Percentiles rank a stretch among this genome's conserved stretches.
Conservation (phyloP, 2,329 filamentous ascomycete genomes). For the Fusarium chlamydosporum region DNA sequence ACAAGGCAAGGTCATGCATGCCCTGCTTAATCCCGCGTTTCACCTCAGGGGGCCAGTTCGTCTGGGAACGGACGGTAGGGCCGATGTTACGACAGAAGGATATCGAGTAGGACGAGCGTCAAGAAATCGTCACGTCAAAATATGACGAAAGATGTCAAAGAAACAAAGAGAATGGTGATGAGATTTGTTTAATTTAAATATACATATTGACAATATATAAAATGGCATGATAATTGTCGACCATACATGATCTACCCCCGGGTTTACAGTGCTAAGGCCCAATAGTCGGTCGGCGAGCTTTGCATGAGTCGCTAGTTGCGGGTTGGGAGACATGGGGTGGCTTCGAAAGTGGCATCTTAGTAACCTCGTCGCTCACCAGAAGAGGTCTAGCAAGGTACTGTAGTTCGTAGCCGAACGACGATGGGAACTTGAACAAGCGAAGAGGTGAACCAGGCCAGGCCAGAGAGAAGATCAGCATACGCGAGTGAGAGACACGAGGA, state of each 20-base stretch:
- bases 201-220: conserved; percentile 26
- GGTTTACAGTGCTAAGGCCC: conserved; percentile 18
- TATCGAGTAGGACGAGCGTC: conserved; percentile 5
- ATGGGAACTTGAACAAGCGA: conserved; percentile 5
- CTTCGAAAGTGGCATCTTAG: conserved; percentile 12
- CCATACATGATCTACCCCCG: conserved; percentile 10
- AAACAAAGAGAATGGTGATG: neutral
- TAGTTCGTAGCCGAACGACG: neutral
- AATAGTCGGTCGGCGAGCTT: conserved; percentile 27
- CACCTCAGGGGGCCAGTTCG: conserved; percentile 19
- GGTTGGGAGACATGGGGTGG: conserved; percentile 22
- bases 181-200: conserved; percentile 26
- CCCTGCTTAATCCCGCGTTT: conserved; percentile 22
- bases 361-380: conserved; percentile 19
- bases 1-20: neutral
- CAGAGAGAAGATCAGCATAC: conserved; percentile 8
- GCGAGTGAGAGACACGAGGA: conserved; percentile 20
- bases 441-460: neutral
- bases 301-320: conserved; percentile 41
- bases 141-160: neutral
- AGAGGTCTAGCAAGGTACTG: conserved; percentile 12
- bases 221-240: conserved; percentile 19
- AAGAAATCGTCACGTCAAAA: neutral
- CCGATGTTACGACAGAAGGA: conserved; percentile 6
- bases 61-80: conserved; percentile 10